Conservation (phyloP, 139 green algal genomes). For the Picochlorum costavermella region DNA sequence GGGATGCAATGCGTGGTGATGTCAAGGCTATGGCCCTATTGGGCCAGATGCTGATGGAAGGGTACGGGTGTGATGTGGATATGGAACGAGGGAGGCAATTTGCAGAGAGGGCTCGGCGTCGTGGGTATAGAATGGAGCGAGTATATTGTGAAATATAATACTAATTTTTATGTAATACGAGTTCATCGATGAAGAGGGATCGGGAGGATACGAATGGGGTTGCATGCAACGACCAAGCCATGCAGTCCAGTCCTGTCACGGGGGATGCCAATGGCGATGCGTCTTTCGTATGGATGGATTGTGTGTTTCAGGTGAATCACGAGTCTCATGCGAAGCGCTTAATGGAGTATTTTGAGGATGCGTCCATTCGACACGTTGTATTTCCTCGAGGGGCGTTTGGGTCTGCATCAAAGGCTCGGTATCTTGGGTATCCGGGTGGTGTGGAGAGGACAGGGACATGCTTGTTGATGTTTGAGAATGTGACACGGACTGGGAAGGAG, state of each 20-base stretch:
- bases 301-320: conserved; percentile 1
- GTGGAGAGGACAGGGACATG: background rate
- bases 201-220: background rate
- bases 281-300: background rate
- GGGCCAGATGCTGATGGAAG: conserved; percentile 68
- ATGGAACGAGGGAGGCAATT: conserved; percentile 41
- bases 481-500: background rate
- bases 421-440: background rate
- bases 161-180: no score
- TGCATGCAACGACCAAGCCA: background rate
- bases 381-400: conserved; percentile 6
- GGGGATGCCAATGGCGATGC: background rate
- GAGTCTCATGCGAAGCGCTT: background rate
- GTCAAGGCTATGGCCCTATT: conserved; percentile 64
- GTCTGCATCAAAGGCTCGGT: background rate
- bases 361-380: background rate
- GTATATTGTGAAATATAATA: conserved; percentile 47
- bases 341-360: conserved; percentile 7
- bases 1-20: conserved; percentile 50
- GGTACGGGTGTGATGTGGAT: conserved; percentile 62
- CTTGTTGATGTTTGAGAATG: conserved; percentile 8
- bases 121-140: conserved; percentile 66
- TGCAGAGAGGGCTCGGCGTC: conserved; percentile 43
- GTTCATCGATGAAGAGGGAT: no score
- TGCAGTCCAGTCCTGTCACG: background rate